Evolutionary conservation across 805 yeast genomes (phyloP).

Genomic region (Wickerhamomyces tratensis): DNA sequence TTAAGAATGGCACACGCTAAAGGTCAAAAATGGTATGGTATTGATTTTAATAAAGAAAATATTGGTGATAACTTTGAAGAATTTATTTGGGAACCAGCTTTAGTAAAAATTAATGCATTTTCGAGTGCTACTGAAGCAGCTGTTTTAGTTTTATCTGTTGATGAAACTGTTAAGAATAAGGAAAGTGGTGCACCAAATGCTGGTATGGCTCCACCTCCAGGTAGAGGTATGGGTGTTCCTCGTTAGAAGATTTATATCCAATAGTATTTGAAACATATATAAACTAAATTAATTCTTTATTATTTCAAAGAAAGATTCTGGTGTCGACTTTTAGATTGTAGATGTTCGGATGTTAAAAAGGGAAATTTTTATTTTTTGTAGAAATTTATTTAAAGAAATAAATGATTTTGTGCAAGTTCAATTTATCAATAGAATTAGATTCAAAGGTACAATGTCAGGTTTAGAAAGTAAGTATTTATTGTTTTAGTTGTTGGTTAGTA

Average conservation of each 20-base stretch:
- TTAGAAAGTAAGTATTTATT: neutral
- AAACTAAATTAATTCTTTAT: too few species aligned
- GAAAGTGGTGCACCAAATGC: constrained; percentile 47
- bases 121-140: constrained; percentile 97
- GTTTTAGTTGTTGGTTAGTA: neutral
- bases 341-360: too few species aligned
- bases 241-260: constrained; percentile 7
- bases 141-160: constrained; percentile 84
- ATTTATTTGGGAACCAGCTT: constrained; percentile 97
- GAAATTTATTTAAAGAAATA: too few species aligned
- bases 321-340: too few species aligned
- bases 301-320: too few species aligned
- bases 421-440: too few species aligned
- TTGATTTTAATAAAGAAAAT: constrained; percentile 78
- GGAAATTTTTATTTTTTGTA: too few species aligned
- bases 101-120: constrained; percentile 89
- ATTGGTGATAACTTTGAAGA: constrained; percentile 77
- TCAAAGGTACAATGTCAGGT: constrained; percentile 9
- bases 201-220: constrained; percentile 38
- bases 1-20: constrained; percentile 90
- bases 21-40: constrained; percentile 87
- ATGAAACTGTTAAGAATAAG: constrained; percentile 79
- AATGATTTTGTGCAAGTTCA: too few species aligned
- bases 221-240: constrained; percentile 70
- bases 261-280: too few species aligned